Conservation (phyloP, 768 basidiomycete species). For the Tylopilus sp. region DNA sequence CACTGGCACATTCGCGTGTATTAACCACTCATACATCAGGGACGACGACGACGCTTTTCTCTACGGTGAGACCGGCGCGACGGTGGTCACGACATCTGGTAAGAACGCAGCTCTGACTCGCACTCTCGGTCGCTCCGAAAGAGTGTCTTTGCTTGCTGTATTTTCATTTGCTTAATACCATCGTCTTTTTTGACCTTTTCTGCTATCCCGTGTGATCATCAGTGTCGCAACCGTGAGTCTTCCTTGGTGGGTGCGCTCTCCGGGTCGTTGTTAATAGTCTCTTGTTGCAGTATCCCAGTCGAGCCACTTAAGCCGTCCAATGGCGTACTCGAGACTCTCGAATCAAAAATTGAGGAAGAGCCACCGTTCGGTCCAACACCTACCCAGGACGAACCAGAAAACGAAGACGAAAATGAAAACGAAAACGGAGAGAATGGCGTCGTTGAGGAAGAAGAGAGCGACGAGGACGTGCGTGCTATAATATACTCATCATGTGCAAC, state of each 20-base stretch:
- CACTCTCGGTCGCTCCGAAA: constrained; percentile 22
- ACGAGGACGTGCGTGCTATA: constrained; percentile 42
- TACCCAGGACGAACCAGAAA: constrained; percentile 25
- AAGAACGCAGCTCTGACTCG: constrained; percentile 35
- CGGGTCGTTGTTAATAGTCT: constrained; percentile 17
- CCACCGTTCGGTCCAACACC: constrained; percentile 28
- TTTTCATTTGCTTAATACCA: constrained; percentile 34
- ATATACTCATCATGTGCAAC: neutral
- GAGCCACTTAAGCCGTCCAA: constrained; percentile 44
- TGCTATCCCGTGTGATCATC: constrained; percentile 37
- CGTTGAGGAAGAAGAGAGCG: constrained; percentile 43
- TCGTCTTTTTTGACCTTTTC: constrained; percentile 39
- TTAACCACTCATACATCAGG: constrained; percentile 37
- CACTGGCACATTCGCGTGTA: constrained; percentile 16
- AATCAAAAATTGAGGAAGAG: constrained; percentile 41
- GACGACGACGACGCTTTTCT: constrained; percentile 82
- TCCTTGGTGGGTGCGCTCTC: constrained; percentile 23
- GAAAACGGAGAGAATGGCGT: constrained; percentile 37
- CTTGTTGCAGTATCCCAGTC: constrained; percentile 35
- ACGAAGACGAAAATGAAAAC: constrained; percentile 18
- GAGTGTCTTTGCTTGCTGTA: constrained; percentile 32
- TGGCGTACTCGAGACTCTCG: constrained; percentile 48
- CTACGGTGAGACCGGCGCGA: constrained; percentile 54
- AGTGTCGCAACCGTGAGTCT: constrained; percentile 66
- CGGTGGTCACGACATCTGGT: constrained; percentile 42